Evolutionary conservation across 1,284 basidiomycete genomes (phyloP).

Genomic region (Leccinum pallidistipes): DNA sequence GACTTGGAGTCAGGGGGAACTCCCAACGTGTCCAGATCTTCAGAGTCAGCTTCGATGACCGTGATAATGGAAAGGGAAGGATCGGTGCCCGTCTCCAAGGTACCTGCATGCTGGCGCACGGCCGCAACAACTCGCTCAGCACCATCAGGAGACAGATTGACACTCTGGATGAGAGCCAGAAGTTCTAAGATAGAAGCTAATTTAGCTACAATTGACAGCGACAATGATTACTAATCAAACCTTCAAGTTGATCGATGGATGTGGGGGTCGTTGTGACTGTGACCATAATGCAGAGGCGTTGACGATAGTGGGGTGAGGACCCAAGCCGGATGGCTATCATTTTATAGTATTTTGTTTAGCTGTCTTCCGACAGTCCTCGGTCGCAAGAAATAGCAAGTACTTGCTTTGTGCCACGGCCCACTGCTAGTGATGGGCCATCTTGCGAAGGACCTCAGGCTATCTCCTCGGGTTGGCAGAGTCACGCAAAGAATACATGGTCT

Average conservation of each 20-base stretch:
- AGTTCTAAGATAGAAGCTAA: not conserved
- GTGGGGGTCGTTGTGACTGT: not conserved
- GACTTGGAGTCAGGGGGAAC: not conserved
- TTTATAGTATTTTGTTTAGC: not conserved
- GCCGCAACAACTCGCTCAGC: not conserved
- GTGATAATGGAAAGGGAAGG: not conserved
- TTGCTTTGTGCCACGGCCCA: not conserved
- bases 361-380: not conserved
- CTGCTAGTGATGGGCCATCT: not conserved
- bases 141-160: not conserved
- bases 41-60: not conserved
- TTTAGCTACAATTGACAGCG: not conserved
- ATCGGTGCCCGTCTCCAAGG: not conserved
- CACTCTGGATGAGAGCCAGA: not conserved
- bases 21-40: not conserved
- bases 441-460: not conserved
- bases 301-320: not conserved
- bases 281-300: not conserved
- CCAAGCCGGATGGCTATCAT: not conserved
- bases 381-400: not conserved
- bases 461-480: not conserved
- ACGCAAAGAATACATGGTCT: not conserved
- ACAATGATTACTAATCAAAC: not conserved
- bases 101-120: not conserved
- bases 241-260: not conserved